A percentile compares a stretch with the other conserved stretches of the same genome.
These are phyloP conservation scores for Ophiostoma piceae DNA, from an alignment of 2,329 filamentous ascomycete genomes.

Conservation along the genomic window DNA sequence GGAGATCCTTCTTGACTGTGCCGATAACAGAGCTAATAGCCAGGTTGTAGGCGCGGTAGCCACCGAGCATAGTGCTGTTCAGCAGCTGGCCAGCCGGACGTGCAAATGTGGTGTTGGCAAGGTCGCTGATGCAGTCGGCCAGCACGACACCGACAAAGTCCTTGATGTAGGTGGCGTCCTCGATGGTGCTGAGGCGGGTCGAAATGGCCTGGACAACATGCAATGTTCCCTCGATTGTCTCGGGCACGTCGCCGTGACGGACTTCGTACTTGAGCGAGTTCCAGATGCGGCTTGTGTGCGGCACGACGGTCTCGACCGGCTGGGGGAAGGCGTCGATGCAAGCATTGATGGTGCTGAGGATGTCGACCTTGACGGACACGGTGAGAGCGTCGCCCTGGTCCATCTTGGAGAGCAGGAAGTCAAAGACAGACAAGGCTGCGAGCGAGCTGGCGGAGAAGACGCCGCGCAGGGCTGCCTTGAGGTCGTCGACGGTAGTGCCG, in stretches of 20 bases:
- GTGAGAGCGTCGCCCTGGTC: slow-evolving; percentile 56
- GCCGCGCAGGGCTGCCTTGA: slow-evolving; percentile 48
- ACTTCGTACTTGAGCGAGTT: slow-evolving; percentile 59
- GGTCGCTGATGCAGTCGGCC: slow-evolving; percentile 49
- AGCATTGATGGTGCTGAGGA: slow-evolving; percentile 51
- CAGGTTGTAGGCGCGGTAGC: slow-evolving; percentile 44
- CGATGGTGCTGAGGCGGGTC: slow-evolving; percentile 34
- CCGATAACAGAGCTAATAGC: slow-evolving; percentile 45
- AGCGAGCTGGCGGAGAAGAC: slow-evolving; percentile 51
- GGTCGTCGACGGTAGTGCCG: slow-evolving; percentile 51
- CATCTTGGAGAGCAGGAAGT: slow-evolving; percentile 52
- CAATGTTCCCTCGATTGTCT: slow-evolving; percentile 52
- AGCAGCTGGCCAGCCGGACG: slow-evolving; percentile 49
- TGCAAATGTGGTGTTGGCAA: slow-evolving; percentile 50
- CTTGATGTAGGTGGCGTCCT: neutral
- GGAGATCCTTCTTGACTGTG: slow-evolving; percentile 46
- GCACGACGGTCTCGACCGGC: slow-evolving; percentile 43
- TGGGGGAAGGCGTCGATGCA: slow-evolving; percentile 48
- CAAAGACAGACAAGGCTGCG: slow-evolving; percentile 44
- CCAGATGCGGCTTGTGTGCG: slow-evolving; percentile 51
- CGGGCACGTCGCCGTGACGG: slow-evolving; percentile 55
- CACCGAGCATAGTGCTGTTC: slow-evolving; percentile 47
- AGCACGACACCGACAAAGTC: slow-evolving; percentile 37
- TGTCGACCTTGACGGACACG: slow-evolving; percentile 55
- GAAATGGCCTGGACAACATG: slow-evolving; percentile 50